Base-by-base conservation (phyloP, 164 flowering plant genomes). In the Umbilicus rupestris region DNA sequence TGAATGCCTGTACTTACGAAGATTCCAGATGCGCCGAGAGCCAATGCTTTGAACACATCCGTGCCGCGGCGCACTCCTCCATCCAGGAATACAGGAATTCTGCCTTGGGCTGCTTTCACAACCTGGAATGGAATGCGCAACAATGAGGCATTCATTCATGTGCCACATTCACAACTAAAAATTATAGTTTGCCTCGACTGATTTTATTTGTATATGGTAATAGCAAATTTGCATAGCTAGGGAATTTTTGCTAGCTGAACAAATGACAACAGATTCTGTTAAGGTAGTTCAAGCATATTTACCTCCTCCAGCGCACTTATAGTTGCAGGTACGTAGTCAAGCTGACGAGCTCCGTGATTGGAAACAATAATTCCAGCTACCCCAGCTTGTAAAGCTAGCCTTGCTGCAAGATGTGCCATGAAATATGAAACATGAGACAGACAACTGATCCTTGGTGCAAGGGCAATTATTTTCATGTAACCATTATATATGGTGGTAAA, bases 1-100 rank as follows among this genome's bases (percentile, higher is more conserved):
- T n/a, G n/a, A 41, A 14, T 2, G 16, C 2, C 44, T 1, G 57
- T 20, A 72, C 97, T 86, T 78, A 94, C 97, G 75, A 94, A 91
- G 24, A 94, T 75, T 41, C 96, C 96, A 55, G 96, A 79, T 29
- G 99, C 99, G 44, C 99, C 99, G 10, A 94, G 87, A 31, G 99
- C 99, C 74, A 94, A 73, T 69, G 50, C 50, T 17, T 45, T 45
- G 49, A 46, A 46, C 50, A 46, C 50, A 2, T 46, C 20, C 55
- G 57, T 50, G 7, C 98, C 97, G 67, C 97, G 89, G 1, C 98
- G 85, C 22, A 91, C 77, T 1, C 98, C 98, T 57, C 84, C 80
- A 69, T 79, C 84, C 64, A 81, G 72, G 57, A 81, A 81, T 14
- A 81, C 84, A 26, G 84, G 81, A 59, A 81, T 47, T 58, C 73